Base-by-base conservation (phyloP, 2,329 filamentous ascomycete species). In the Sclerotinia trifoliorum region DNA sequence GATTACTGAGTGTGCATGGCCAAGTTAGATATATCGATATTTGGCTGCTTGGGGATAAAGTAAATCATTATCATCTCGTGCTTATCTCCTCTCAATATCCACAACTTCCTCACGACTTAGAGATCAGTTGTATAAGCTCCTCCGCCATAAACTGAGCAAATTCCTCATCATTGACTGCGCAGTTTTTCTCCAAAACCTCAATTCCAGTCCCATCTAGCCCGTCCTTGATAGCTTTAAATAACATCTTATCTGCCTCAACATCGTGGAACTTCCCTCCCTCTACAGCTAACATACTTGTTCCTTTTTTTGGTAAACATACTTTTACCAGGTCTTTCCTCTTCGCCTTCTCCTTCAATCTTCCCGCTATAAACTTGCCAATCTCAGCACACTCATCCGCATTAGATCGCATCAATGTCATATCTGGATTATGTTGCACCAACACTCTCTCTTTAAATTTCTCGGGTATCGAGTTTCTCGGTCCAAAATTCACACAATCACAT, bases 321-420 rank as follows among this genome's bases (percentile, higher is more conserved):
- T 86, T 79, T 1, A 86, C 80, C 65, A 79, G 75, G 0, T 79
- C 75, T 13, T 80, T 79, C 21, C 79, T 72, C n/a, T 70, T 78
- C 0, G 80, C 78, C 61, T 78, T 75, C 0, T 73, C 73, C 49
- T 72, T 80, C 49, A 91, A 77, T 74, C 88, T 88, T 15, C 76
- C 73, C 0, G 81, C 83, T 54, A 91, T 84, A 63, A 86, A 85
- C 0, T 75, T 73, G 0, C 85, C 88, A n/a, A 91, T 81, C 55
- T 80, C 75, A 32, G 68, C 72, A 70, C 84, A 86, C 74, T 92
- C 89, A 1, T 84, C 81, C n/a, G 77, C 73, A 0, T 81, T 86
- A 0, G 89, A 88, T 29, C 90, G 80, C 82, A 92, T 86, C 44
- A 92, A 74, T 0, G 89, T 92, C 0, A 91, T 85, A 0, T 83